Percentiles rank a stretch among this genome's conserved stretches.
phyloP scores from a whole-genome alignment of 345 rosid species.

The sweet orange (Citrus sinensis) region DVS_A1.0 CM039161.1:6486501-6487000 shows the following conservation, averaged over 20 bases:
- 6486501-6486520: slow-evolving; percentile 57
- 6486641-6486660: slow-evolving; percentile 51
- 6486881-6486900: slow-evolving; percentile 4
- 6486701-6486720: neutral
- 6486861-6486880: slow-evolving; percentile 13
- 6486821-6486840: slow-evolving; percentile 11
- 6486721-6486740: no score
- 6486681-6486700: neutral
- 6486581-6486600: slow-evolving; percentile 40
- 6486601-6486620: slow-evolving; percentile 14
- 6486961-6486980: neutral
- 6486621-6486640: slow-evolving; percentile 21
- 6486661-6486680: slow-evolving; percentile 50
- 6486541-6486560: slow-evolving; percentile 78
- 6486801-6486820: neutral
- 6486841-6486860: slow-evolving; percentile 24
- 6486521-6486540: slow-evolving; percentile 60
- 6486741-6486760: neutral
- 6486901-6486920: slow-evolving; percentile 14
- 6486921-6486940: slow-evolving; percentile 17
- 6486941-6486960: slow-evolving; percentile 16
- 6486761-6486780: neutral
- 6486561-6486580: slow-evolving; percentile 82
- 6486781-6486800: no score
- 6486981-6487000: neutral